phyloP scores from a whole-genome alignment of 345 rosid genomes.

The Psidium friedrichsthalianum region DNA sequence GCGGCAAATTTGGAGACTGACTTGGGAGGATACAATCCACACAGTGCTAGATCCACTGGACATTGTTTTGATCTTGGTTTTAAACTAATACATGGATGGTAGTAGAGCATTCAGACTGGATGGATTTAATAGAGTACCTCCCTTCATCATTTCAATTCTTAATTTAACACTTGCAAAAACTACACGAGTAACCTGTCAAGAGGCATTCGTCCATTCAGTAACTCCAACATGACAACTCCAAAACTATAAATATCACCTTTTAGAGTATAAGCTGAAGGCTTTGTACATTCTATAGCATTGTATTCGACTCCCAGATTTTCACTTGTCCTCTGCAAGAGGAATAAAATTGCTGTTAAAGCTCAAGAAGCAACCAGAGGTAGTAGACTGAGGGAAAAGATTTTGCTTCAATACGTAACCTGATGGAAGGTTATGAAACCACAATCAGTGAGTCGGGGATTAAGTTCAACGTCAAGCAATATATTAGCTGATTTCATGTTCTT shows the following conservation, averaged over 20 bases:
- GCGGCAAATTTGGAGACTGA: too few species aligned
- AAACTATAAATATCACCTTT: conserved; percentile 90
- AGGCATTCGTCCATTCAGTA: conserved; percentile 80
- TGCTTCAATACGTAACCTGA: conserved; percentile 28
- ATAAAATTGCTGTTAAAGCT: background rate
- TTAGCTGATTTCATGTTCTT: conserved; percentile 93
- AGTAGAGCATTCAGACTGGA: background rate
- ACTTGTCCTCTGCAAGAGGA: conserved; percentile 52
- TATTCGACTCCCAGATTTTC: conserved; percentile 85
- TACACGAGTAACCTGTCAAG: conserved; percentile 35
- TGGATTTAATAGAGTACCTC: background rate
- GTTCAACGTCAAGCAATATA: conserved; percentile 78
- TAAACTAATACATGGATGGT: background rate
- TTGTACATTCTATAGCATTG: conserved; percentile 81
- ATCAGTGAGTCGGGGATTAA: conserved; percentile 73
- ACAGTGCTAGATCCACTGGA: too few species aligned
- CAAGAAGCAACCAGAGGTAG: background rate
- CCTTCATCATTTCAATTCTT: background rate
- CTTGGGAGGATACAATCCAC: too few species aligned
- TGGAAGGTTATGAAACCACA: conserved; percentile 72
- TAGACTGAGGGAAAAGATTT: background rate
- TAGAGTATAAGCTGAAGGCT: conserved; percentile 55
- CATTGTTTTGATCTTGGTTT: background rate
- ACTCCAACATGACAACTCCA: conserved; percentile 93
- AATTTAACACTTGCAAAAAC: background rate